Percentiles rank a stretch among this genome's conserved stretches.
Conservation (phyloP, 2,329 filamentous ascomycete species). For the Hymenotorrendiella dingleyae region DNA sequence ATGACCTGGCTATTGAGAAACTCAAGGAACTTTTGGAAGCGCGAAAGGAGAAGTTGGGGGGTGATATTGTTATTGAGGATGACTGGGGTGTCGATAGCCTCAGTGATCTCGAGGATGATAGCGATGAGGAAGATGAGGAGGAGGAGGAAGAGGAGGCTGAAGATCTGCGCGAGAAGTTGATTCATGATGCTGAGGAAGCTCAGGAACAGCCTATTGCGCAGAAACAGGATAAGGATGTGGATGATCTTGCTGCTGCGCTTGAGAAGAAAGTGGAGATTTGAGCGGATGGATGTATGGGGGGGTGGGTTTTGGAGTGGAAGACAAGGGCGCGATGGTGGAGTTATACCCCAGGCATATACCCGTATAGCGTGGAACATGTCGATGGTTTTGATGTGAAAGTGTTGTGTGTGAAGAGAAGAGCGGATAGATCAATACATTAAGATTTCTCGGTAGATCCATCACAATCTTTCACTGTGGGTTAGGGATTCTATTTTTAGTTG, state of each 20-base stretch:
- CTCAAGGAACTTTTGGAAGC: constrained; percentile 68
- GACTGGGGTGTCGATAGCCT: constrained; percentile 82
- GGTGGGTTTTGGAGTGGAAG: too few species aligned
- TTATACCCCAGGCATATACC: too few species aligned
- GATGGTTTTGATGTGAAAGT: too few species aligned
- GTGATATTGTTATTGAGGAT: constrained; percentile 65
- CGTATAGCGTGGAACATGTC: too few species aligned
- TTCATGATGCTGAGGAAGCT: constrained; percentile 64
- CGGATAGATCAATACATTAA: too few species aligned
- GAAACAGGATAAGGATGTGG: constrained; percentile 70
- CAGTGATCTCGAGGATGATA: constrained; percentile 62
- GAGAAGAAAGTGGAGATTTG: constrained; percentile 48
- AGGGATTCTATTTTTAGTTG: too few species aligned
- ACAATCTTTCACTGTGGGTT: too few species aligned
- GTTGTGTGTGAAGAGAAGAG: too few species aligned
- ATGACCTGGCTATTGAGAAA: constrained; percentile 64
- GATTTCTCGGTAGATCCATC: too few species aligned
- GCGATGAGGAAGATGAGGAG: constrained; percentile 63
- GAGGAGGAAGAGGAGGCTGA: constrained; percentile 63
- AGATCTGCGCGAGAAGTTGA: constrained; percentile 61
- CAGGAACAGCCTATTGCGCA: constrained; percentile 69
- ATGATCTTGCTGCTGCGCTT: constrained; percentile 58
- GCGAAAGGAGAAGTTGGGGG: constrained; percentile 68
- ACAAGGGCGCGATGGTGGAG: too few species aligned
- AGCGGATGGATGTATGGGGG: too few species aligned